Percentiles rank a stretch among this genome's conserved stretches.
Evolutionary conservation across 257 asterid species (phyloP).

Genomic region (Nicotiana sylvestris): DNA sequence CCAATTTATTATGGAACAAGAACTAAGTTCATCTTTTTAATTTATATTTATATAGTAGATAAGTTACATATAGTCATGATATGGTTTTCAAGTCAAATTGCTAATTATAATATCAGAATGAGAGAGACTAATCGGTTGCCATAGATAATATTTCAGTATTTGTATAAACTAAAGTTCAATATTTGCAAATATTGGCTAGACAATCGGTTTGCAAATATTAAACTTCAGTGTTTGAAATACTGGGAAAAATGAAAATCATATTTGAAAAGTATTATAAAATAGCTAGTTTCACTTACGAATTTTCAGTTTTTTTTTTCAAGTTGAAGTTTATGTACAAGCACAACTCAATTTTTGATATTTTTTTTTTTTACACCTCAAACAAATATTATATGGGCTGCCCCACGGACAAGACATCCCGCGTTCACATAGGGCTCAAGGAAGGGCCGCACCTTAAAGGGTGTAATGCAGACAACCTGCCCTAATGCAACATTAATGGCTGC

Average conservation of each 20-base stretch:
- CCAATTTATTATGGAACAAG: too few species aligned
- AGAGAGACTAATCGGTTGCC: not conserved
- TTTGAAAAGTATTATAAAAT: too few species aligned
- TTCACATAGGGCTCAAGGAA: too few species aligned
- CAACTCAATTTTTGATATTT: not conserved
- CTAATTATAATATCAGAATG: not conserved
- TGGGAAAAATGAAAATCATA: not conserved
- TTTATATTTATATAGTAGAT: too few species aligned
- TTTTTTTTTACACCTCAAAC: too few species aligned
- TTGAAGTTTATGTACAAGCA: not conserved
- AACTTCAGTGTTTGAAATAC: not conserved
- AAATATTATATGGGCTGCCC: too few species aligned
- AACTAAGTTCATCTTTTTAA: too few species aligned
- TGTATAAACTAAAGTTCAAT: not conserved
- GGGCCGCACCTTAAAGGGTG: too few species aligned
- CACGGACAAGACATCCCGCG: too few species aligned
- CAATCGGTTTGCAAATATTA: not conserved
- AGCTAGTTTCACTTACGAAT: not conserved
- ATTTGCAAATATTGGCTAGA: not conserved
- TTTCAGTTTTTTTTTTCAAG: not conserved
- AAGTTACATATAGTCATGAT: too few species aligned
- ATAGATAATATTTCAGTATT: not conserved
- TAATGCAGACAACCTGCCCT: too few species aligned
- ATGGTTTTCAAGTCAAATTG: not conserved
- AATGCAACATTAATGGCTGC: too few species aligned